These are phyloP conservation scores for Mucor circinelloides DNA, from an alignment of 371 early-diverging fungal genomes.

Conservation along the genomic window DNA sequence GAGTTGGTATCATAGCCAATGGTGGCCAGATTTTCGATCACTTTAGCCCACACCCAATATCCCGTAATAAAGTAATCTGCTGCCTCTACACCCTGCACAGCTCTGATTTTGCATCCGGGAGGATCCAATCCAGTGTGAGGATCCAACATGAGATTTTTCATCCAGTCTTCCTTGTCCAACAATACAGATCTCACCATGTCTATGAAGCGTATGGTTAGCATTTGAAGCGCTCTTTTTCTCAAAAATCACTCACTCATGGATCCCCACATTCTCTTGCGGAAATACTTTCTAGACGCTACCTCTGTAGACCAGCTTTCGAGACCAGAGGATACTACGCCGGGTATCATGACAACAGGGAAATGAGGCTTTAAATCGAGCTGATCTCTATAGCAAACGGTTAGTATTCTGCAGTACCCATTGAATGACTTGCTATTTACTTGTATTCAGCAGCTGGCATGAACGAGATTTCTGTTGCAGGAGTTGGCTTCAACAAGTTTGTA, in stretches of 20 bases:
- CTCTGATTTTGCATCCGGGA: slow-evolving; percentile 79
- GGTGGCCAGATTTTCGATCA: slow-evolving; percentile 82
- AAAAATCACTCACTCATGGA: slow-evolving; percentile 61
- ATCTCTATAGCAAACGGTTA: slow-evolving; percentile 20
- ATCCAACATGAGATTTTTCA: slow-evolving; percentile 82
- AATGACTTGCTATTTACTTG: slow-evolving; percentile 19
- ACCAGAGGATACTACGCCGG: slow-evolving; percentile 90
- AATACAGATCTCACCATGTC: slow-evolving; percentile 83
- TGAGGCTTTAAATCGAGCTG: slow-evolving; percentile 47
- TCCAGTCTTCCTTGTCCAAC: slow-evolving; percentile 88
- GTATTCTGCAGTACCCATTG: neutral
- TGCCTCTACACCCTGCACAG: slow-evolving; percentile 88
- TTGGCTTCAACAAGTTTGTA: slow-evolving; percentile 52
- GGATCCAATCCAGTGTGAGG: slow-evolving; percentile 89
- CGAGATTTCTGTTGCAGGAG: slow-evolving; percentile 44
- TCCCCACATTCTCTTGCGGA: slow-evolving; percentile 94
- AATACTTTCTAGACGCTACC: slow-evolving; percentile 76
- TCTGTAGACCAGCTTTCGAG: slow-evolving; percentile 91
- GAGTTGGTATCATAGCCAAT: slow-evolving; percentile 90
- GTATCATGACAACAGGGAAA: slow-evolving; percentile 86
- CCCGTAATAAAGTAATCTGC: slow-evolving; percentile 95
- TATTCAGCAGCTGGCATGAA: slow-evolving; percentile 54
- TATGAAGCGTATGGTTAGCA: slow-evolving; percentile 4
- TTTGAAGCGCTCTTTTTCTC: neutral
- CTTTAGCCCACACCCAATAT: slow-evolving; percentile 93